Percentiles rank a stretch among this genome's conserved stretches.
Conservation (phyloP, 2,329 filamentous ascomycete genomes). For the Aspergillus latus region DNA sequence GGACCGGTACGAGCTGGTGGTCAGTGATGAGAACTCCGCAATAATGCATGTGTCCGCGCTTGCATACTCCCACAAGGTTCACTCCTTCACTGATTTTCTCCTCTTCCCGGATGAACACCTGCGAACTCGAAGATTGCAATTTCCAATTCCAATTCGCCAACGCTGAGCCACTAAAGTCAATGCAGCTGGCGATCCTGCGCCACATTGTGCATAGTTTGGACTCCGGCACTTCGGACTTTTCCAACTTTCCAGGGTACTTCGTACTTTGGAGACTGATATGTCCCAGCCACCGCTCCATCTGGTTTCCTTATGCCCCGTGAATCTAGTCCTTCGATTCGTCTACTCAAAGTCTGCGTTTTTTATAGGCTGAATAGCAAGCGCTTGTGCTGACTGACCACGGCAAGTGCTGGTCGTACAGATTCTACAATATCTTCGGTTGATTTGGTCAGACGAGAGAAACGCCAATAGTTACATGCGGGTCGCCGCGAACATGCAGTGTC, state of each 20-base stretch:
- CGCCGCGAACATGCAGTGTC: slow-evolving; percentile 24
- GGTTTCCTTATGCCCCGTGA: not conserved
- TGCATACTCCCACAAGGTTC: not conserved
- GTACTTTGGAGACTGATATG: too few species aligned
- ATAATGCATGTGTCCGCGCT: slow-evolving; percentile 5
- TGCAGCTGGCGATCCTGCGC: slow-evolving; percentile 2
- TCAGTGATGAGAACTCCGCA: not conserved
- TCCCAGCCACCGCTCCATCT: not conserved
- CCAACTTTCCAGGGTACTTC: not conserved
- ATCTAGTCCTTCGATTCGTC: not conserved
- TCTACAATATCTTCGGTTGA: slow-evolving; percentile 17
- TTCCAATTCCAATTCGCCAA: not conserved
- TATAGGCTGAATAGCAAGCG: not conserved
- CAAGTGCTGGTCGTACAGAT: slow-evolving; percentile 13
- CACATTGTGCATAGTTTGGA: slow-evolving; percentile 7
- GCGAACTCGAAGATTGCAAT: slow-evolving; percentile 7
- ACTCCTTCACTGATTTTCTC: not conserved
- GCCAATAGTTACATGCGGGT: slow-evolving; percentile 26
- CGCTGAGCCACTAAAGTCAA: not conserved
- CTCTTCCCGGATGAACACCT: slow-evolving; percentile 8
- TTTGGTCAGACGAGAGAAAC: slow-evolving; percentile 18
- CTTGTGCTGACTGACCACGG: slow-evolving; percentile 1
- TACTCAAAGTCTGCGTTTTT: not conserved
- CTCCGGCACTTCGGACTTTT: too few species aligned
- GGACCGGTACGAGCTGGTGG: not conserved